Evolutionary conservation across 75 land plant species (phyloP).

Genomic region (Cunninghamia lanceolata): DNA sequence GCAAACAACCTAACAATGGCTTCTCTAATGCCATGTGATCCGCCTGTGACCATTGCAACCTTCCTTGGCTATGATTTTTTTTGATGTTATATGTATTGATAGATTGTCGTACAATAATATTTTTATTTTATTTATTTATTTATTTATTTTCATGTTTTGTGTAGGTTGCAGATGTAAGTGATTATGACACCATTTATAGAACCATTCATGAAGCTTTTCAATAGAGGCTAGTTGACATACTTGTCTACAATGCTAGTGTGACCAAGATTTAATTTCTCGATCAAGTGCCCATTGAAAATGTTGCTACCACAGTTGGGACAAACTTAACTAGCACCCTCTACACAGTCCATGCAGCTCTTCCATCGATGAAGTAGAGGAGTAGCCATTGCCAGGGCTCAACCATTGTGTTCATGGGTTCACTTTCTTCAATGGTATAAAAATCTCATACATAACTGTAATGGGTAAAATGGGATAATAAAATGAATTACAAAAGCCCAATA

Average conservation of each 20-base stretch:
- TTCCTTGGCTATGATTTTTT: too few species aligned
- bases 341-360: constrained; percentile 29
- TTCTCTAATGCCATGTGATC: constrained; percentile 53
- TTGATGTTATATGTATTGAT: too few species aligned
- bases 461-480: too few species aligned
- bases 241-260: constrained; percentile 37
- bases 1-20: constrained; percentile 42
- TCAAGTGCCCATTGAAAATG: background rate
- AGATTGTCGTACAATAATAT: too few species aligned
- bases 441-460: too few species aligned
- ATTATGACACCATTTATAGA: constrained; percentile 12
- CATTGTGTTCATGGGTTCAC: too few species aligned
- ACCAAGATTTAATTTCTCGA: constrained; percentile 9
- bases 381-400: background rate
- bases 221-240: constrained; percentile 34
- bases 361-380: constrained; percentile 19
- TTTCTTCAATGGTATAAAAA: background rate
- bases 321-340: constrained; percentile 21
- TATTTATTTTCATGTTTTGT: background rate
- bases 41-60: constrained; percentile 62
- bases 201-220: constrained; percentile 13
- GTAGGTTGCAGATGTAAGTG: constrained; percentile 32
- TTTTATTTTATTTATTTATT: too few species aligned
- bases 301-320: constrained; percentile 7
- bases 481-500: too few species aligned